Evolutionary conservation across 768 basidiomycete genomes (phyloP).

Genomic region (Macrolepiota fuliginosa): DNA sequence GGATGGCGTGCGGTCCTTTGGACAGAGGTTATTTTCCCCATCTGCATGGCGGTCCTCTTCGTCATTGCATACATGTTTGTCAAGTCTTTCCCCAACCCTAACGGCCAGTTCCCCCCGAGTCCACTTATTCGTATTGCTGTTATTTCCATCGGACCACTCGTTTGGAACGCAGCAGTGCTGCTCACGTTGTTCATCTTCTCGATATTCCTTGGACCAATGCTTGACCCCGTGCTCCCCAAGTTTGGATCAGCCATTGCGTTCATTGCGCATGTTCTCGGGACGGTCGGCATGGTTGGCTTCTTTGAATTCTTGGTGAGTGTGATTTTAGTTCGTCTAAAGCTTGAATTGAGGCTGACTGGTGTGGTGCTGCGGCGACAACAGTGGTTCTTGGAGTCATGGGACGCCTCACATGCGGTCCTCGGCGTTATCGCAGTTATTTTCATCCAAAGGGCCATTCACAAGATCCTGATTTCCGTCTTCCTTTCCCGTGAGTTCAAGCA

Average conservation of each 20-base stretch:
- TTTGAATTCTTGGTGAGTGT: constrained; percentile 89
- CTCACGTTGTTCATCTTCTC: constrained; percentile 88
- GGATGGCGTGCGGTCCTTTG: constrained; percentile 88
- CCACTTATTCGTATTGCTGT: constrained; percentile 92
- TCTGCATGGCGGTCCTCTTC: constrained; percentile 83
- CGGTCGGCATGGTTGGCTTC: constrained; percentile 87
- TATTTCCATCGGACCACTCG: constrained; percentile 90
- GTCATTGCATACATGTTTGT: constrained; percentile 90
- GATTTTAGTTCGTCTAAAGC: constrained; percentile 1
- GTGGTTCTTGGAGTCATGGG: constrained; percentile 96
- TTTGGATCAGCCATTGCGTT: constrained; percentile 94
- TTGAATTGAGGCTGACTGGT: constrained; percentile 15
- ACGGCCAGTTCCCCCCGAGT: constrained; percentile 67
- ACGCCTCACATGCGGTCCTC: constrained; percentile 88
- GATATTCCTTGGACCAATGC: constrained; percentile 89
- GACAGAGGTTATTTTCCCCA: constrained; percentile 84
- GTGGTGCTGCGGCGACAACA: constrained; percentile 28
- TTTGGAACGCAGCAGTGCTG: constrained; percentile 90
- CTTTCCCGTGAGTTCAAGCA: constrained; percentile 98
- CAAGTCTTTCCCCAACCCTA: constrained; percentile 72
- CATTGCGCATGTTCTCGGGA: constrained; percentile 79
- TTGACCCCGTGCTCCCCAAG: constrained; percentile 77
- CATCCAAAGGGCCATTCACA: constrained; percentile 91
- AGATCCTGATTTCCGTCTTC: constrained; percentile 91
- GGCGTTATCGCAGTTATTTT: constrained; percentile 90